Evolutionary conservation across 495 filamentous ascomycete species (phyloP).

Genomic region (Oleoguttula mirabilis): DNA sequence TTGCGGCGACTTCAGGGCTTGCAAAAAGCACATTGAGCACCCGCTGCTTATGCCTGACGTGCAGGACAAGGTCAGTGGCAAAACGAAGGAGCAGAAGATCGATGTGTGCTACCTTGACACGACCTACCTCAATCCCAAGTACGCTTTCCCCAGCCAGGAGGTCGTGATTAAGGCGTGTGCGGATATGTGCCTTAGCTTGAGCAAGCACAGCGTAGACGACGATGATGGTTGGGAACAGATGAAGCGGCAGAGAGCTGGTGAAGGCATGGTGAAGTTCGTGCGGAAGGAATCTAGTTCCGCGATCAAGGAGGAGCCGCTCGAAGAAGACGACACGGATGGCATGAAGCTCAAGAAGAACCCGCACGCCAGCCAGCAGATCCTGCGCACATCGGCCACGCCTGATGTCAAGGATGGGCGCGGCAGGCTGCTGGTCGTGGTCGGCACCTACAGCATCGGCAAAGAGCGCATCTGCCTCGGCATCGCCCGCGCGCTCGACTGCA

Average conservation of each 20-base stretch:
- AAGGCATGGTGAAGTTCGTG: constrained; percentile 55
- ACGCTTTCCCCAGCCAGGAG: constrained; percentile 81
- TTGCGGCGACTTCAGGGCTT: constrained; percentile 92
- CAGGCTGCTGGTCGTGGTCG: constrained; percentile 79
- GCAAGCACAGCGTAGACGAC: constrained; percentile 43
- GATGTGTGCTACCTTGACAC: constrained; percentile 96
- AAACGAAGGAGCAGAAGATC: constrained; percentile 67
- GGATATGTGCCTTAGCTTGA: constrained; percentile 68
- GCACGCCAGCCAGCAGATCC: constrained; percentile 15
- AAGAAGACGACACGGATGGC: constrained; percentile 23
- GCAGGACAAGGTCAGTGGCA: constrained; percentile 53
- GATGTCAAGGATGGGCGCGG: constrained; percentile 32
- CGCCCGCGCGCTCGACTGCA: constrained; percentile 70
- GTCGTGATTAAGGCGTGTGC: constrained; percentile 79
- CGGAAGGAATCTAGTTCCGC: constrained; percentile 26
- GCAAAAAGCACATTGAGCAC: constrained; percentile 73
- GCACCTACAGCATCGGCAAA: constrained; percentile 97
- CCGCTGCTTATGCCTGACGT: constrained; percentile 65
- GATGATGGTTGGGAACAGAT: constrained; percentile 39
- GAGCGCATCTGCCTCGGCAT: constrained; percentile 91
- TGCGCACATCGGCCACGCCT: constrained; percentile 14
- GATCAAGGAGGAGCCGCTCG: constrained; percentile 24
- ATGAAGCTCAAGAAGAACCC: constrained; percentile 24
- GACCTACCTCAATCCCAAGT: constrained; percentile 90
- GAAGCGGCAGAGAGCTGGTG: constrained; percentile 38